Evolutionary conservation across 1,284 basidiomycete species (phyloP).

Genomic region (Ustilago tritici): DNA sequence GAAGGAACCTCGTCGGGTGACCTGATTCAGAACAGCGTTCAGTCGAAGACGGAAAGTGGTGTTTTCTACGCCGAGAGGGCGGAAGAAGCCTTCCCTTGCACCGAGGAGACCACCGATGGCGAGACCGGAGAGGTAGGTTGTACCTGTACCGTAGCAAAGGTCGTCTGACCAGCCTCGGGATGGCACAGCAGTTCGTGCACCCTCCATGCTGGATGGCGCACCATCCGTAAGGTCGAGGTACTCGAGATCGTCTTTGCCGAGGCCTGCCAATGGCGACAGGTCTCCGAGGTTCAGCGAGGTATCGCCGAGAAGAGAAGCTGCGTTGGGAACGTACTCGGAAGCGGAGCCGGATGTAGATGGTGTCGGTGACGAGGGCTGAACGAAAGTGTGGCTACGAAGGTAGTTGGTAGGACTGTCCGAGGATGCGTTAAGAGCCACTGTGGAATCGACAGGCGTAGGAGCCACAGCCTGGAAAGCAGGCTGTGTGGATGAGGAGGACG

Average conservation of each 20-base stretch:
- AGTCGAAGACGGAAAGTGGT: slow-evolving; percentile 82
- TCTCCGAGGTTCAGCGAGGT: slow-evolving; percentile 85
- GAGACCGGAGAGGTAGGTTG: slow-evolving; percentile 97
- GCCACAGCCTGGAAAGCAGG: slow-evolving; percentile 43
- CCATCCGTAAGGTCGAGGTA: slow-evolving; percentile 69
- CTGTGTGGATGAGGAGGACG: slow-evolving; percentile 37
- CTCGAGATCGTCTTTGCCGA: slow-evolving; percentile 68
- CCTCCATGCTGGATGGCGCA: slow-evolving; percentile 64
- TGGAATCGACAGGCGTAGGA: slow-evolving; percentile 34
- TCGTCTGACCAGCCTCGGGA: slow-evolving; percentile 96
- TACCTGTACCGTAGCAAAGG: slow-evolving; percentile 98
- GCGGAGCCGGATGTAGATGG: slow-evolving; percentile 25
- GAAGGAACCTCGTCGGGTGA: slow-evolving; percentile 95
- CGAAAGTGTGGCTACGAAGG: slow-evolving; percentile 56
- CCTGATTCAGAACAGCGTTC: slow-evolving; percentile 95
- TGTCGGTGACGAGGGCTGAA: slow-evolving; percentile 36
- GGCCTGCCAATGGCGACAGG: slow-evolving; percentile 74
- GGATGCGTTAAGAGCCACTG: slow-evolving; percentile 15
- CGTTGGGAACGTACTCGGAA: slow-evolving; percentile 85
- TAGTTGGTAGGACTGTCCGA: slow-evolving; percentile 51
- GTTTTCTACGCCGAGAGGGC: slow-evolving; percentile 76
- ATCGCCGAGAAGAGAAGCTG: slow-evolving; percentile 87
- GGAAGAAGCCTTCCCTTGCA: slow-evolving; percentile 88
- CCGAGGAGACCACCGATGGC: slow-evolving; percentile 94
- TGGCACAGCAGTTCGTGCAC: slow-evolving; percentile 68